Evolutionary conservation across 768 basidiomycete species (phyloP).

Genomic region (Termitomyces sp.): DNA sequence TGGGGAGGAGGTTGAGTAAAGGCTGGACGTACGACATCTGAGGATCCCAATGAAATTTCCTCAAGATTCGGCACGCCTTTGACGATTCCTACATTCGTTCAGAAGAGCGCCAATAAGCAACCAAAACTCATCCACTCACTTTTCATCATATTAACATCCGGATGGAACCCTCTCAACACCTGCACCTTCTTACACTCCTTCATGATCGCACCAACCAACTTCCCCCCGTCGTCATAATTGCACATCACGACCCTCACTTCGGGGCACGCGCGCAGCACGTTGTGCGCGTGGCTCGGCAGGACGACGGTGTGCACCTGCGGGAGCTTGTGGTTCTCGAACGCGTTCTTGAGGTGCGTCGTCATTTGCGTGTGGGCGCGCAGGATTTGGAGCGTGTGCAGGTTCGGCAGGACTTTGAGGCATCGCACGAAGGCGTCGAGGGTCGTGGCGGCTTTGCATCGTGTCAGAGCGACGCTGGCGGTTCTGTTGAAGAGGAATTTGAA

Average conservation of each 20-base stretch:
- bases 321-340: conserved; percentile 22
- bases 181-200: conserved; percentile 27
- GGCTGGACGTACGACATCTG: neutral
- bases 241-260: conserved; percentile 24
- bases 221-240: conserved; percentile 17
- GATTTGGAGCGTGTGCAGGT: conserved; percentile 28
- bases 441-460: conserved; percentile 19
- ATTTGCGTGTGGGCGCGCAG: conserved; percentile 27
- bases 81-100: neutral
- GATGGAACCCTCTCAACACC: conserved; percentile 20
- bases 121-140: conserved; percentile 11
- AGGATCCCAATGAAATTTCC: neutral
- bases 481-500: conserved; percentile 1
- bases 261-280: conserved; percentile 28
- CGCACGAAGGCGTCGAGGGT: conserved; percentile 24
- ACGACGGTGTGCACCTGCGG: conserved; percentile 21
- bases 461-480: conserved; percentile 23
- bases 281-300: conserved; percentile 25
- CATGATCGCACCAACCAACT: conserved; percentile 24
- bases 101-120: neutral
- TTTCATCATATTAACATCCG: conserved; percentile 20
- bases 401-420: conserved; percentile 25
- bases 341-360: conserved; percentile 24
- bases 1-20: neutral
- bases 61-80: neutral